Evolutionary conservation across 345 rosid genomes (phyloP).

Genomic region (Clarkia xantiana): DNA sequence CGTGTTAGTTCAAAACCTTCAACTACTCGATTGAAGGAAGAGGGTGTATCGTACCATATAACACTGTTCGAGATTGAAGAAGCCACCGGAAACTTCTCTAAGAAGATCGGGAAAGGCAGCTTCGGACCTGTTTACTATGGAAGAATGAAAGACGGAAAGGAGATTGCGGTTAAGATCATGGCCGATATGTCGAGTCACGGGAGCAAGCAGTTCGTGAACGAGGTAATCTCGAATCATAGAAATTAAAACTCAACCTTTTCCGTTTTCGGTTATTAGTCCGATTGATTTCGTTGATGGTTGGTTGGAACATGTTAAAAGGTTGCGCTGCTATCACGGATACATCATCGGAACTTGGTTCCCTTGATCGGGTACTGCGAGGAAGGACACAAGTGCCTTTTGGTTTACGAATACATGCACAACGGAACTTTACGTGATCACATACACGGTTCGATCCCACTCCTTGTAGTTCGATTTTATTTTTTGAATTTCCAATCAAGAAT

Average conservation of each 20-base stretch:
- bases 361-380: slow-evolving; percentile 93
- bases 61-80: slow-evolving; percentile 58
- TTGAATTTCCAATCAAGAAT: neutral
- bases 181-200: slow-evolving; percentile 50
- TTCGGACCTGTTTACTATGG: slow-evolving; percentile 89
- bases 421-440: slow-evolving; percentile 79
- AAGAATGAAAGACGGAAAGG: slow-evolving; percentile 89
- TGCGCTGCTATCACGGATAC: slow-evolving; percentile 89
- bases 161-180: slow-evolving; percentile 82
- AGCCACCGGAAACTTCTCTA: slow-evolving; percentile 61
- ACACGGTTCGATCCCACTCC: slow-evolving; percentile 32
- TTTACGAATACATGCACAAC: slow-evolving; percentile 95
- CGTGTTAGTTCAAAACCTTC: slow-evolving; percentile 35
- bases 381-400: slow-evolving; percentile 50
- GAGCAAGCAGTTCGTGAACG: slow-evolving; percentile 84
- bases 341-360: slow-evolving; percentile 93
- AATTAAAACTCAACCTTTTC: neutral
- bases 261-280: neutral
- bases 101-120: slow-evolving; percentile 86
- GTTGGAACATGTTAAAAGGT: slow-evolving; percentile 29
- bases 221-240: slow-evolving; percentile 27
- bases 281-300: slow-evolving; percentile 1
- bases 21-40: slow-evolving; percentile 47
- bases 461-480: neutral
- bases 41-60: slow-evolving; percentile 63